Conservation (phyloP, 306 rosid species). For the Trifolium dubium region DNA sequence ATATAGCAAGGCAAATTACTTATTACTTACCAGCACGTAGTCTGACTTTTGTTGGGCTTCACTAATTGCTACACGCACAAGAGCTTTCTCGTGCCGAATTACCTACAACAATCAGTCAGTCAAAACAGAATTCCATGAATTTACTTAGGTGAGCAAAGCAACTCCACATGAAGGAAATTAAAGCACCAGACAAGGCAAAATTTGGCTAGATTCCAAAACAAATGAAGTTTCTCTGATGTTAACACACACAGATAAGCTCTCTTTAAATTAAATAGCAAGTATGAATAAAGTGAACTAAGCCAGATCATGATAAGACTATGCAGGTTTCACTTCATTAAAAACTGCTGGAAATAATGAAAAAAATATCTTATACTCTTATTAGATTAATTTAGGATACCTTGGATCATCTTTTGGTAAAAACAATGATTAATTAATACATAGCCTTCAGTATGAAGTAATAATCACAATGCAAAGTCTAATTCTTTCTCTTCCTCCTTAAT, state of each 20-base stretch:
- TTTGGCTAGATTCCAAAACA: conserved; percentile 7
- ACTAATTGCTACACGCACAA: conserved; percentile 69
- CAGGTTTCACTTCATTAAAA: conserved; percentile 19
- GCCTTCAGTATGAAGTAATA: conserved; percentile 2
- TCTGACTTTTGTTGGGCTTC: conserved; percentile 72
- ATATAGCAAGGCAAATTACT: conserved; percentile 17
- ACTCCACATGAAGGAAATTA: conserved; percentile 11
- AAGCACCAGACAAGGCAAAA: conserved; percentile 24
- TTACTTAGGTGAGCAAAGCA: conserved; percentile 39
- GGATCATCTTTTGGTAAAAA: neutral
- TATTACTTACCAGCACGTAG: conserved; percentile 73
- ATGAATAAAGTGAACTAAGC: conserved; percentile 19
- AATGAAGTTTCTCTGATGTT: conserved; percentile 9
- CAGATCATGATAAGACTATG: conserved; percentile 20
- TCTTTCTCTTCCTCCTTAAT: conserved; percentile 1
- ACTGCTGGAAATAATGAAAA: conserved; percentile 2
- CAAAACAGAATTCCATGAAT: conserved; percentile 38
- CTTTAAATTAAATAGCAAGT: conserved; percentile 1
- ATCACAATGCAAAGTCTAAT: neutral
- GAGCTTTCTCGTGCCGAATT: conserved; percentile 79
- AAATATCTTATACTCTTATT: neutral
- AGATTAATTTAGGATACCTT: neutral
- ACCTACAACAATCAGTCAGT: conserved; percentile 63
- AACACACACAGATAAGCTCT: conserved; percentile 22
- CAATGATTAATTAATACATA: neutral